Evolutionary conservation across 1,139 yeast species (phyloP), one percentile per base, ranked within the genome.

Genomic region (Kodamaea suecica): DNA sequence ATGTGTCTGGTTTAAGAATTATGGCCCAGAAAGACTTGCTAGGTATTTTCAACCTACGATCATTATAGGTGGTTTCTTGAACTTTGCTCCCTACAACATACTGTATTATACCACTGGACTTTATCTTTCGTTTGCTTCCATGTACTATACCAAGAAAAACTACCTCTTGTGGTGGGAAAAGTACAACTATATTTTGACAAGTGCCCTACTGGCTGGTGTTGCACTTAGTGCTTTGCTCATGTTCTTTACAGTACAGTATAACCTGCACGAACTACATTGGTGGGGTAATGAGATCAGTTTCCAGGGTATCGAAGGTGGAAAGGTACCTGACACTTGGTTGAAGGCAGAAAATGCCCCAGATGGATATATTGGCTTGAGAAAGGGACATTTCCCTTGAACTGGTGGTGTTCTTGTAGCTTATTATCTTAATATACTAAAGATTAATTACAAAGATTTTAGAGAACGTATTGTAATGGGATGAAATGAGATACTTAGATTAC

Each of bases 161-260:
- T 75, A 70, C 48, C 46, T 63, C 14, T 57, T 66, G 17, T 75
- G 84, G 81, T 79, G 83, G 80, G 79, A 74, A 41, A 77, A 74
- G 53, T 81, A 79, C 57, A 78, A 76, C 48, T 81, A 80, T 51
- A 70, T 81, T 8, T 57, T 80, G 24, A 42, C 53, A 11, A 66
- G 80, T 11, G 84, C 77, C 3, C 54, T 79, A 30, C 60, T 71
- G 5, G 78, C 84, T 2, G 85, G 84, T 15, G 71, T 77, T 25
- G 84, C 84, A 0, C 70, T 76, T 38, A 59, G 76, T 42, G 74
- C 80, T 0, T 54, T 78, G 23, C 53, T 78, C 33, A 74, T 78
- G 27, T 68, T 78, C 55, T 75, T 79, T 48, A 67, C 78, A 1
- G 76, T 76, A 6, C 76, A 73, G 44, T 72, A 63, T 42, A 64